phyloP scores from a whole-genome alignment of 2,329 filamentous ascomycete species.

The Neonectria sp. region DNA sequence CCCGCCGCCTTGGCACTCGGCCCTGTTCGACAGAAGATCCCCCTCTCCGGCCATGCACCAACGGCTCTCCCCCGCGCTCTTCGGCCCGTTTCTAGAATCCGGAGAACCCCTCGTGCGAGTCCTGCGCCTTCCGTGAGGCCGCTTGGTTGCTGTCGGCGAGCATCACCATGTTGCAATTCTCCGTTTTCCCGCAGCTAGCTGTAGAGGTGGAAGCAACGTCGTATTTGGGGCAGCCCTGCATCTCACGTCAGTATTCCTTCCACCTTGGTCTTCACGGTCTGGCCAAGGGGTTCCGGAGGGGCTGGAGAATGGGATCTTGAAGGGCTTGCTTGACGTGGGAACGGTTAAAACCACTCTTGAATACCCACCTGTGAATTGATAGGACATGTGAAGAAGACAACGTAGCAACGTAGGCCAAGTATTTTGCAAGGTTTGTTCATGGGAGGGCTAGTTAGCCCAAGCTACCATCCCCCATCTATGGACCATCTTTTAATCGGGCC shows the following conservation, averaged over 20 bases:
- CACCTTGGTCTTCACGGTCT: background rate
- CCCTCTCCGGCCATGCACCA: conserved; percentile 21
- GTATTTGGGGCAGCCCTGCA: conserved; percentile 19
- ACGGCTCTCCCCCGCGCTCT: conserved; percentile 38
- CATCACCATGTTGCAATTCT: conserved; percentile 32
- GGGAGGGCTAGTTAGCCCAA: background rate
- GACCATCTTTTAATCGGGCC: background rate
- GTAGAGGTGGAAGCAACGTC: conserved; percentile 28
- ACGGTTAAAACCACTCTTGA: conserved; percentile 18
- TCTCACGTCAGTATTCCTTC: conserved; percentile 8
- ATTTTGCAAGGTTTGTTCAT: conserved; percentile 10
- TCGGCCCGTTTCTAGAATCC: conserved; percentile 41
- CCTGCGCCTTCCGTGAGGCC: background rate
- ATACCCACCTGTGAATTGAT: conserved; percentile 11
- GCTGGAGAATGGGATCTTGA: background rate
- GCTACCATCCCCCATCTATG: conserved; percentile 1
- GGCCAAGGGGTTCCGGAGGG: background rate
- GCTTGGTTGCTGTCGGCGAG: background rate
- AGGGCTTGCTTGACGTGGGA: conserved; percentile 26
- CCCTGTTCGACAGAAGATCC: conserved; percentile 16
- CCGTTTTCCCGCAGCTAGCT: conserved; percentile 12
- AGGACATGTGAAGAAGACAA: conserved; percentile 29
- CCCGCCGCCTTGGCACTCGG: conserved; percentile 23
- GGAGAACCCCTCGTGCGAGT: conserved; percentile 27
- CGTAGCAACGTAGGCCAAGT: conserved; percentile 5